phyloP scores from a whole-genome alignment of 305 asterid genomes.

The Ilex paraguariensis region DNA sequence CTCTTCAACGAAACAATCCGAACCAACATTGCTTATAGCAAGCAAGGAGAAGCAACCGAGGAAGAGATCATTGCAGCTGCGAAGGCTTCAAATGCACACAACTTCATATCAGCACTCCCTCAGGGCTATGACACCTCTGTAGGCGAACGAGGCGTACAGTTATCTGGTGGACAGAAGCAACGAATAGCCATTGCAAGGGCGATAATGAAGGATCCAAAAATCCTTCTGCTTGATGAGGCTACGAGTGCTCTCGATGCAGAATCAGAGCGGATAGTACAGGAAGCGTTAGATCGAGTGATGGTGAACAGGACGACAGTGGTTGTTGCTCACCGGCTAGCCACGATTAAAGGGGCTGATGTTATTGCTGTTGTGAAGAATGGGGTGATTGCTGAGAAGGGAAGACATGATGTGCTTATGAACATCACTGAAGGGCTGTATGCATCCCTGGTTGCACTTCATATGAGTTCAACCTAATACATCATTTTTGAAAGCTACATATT shows the following conservation, averaged over 20 bases:
- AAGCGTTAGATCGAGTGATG: slow-evolving; percentile 40
- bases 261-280: slow-evolving; percentile 49
- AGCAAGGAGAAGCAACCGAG: slow-evolving; percentile 30
- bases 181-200: slow-evolving; percentile 52
- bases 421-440: slow-evolving; percentile 17
- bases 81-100: slow-evolving; percentile 51
- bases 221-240: slow-evolving; percentile 51
- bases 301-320: slow-evolving; percentile 37
- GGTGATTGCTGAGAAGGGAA: slow-evolving; percentile 34
- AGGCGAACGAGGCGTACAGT: slow-evolving; percentile 45
- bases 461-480: background rate
- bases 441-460: slow-evolving; percentile 17
- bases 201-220: slow-evolving; percentile 42
- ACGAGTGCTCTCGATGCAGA: slow-evolving; percentile 55
- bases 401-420: slow-evolving; percentile 17
- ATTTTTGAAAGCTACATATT: too few species aligned
- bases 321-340: slow-evolving; percentile 46
- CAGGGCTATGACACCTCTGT: slow-evolving; percentile 47
- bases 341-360: slow-evolving; percentile 35
- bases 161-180: slow-evolving; percentile 65
- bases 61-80: slow-evolving; percentile 48
- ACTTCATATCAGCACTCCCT: slow-evolving; percentile 48
- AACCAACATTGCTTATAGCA: slow-evolving; percentile 46
- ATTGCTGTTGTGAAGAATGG: slow-evolving; percentile 47
- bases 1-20: slow-evolving; percentile 60